phyloP scores from a whole-genome alignment of 2,329 filamentous ascomycete genomes.

The Aspergillus felis region DNA sequence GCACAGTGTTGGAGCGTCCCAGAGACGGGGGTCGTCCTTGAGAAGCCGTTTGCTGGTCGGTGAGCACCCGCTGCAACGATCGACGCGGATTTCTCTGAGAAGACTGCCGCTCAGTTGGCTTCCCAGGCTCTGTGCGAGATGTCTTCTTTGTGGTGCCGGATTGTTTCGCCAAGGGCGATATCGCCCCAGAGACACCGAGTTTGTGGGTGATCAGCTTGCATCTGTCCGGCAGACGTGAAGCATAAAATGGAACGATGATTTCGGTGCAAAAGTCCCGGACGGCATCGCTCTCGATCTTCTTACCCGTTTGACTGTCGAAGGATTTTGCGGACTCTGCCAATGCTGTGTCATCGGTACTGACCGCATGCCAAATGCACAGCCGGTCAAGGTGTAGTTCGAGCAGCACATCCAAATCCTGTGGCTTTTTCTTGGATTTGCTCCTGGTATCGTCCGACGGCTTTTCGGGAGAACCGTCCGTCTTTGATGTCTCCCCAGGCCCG shows the following conservation, averaged over 20 bases:
- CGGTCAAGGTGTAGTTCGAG: constrained; percentile 47
- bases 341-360: constrained; percentile 37
- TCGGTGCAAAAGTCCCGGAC: constrained; percentile 49
- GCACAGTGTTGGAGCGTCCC: constrained; percentile 40
- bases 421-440: constrained; percentile 33
- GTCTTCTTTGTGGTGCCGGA: constrained; percentile 28
- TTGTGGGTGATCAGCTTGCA: constrained; percentile 46
- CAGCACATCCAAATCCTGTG: constrained; percentile 40
- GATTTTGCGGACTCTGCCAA: constrained; percentile 25
- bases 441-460: constrained; percentile 14
- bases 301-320: constrained; percentile 27
- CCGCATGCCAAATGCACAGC: constrained; percentile 50
- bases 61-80: constrained; percentile 45
- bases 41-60: constrained; percentile 39
- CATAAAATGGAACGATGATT: constrained; percentile 49
- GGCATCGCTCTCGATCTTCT: constrained; percentile 40
- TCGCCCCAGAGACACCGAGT: constrained; percentile 40
- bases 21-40: constrained; percentile 36
- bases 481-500: constrained; percentile 14
- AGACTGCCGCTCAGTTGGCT: constrained; percentile 27
- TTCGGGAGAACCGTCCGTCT: constrained; percentile 17
- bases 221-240: constrained; percentile 44
- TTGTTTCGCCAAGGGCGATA: constrained; percentile 34
- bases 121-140: constrained; percentile 28
- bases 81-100: constrained; percentile 28